phyloP scores from a whole-genome alignment of 805 yeast species.

The Cyberlindnera petersonii region DNA sequence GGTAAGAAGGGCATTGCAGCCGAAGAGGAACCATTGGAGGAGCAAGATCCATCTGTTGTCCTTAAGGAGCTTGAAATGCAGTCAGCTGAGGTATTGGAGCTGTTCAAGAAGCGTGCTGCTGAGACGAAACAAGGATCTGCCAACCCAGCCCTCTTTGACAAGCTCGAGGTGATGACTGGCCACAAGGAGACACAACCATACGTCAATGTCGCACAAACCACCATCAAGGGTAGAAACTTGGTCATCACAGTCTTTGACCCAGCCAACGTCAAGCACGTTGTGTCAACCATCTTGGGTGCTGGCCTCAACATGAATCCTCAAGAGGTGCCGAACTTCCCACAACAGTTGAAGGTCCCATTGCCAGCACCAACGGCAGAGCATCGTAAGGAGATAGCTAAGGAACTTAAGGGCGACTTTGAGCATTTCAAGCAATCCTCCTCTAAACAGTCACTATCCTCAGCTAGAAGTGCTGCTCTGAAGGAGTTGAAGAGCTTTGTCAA shows the following conservation, averaged over 20 bases:
- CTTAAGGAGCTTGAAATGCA: constrained; percentile 16
- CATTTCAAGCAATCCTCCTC: constrained; percentile 48
- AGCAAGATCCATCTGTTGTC: constrained; percentile 22
- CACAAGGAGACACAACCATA: constrained; percentile 46
- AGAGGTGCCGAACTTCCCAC: constrained; percentile 66
- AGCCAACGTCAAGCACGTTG: constrained; percentile 58
- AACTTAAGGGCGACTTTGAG: constrained; percentile 64
- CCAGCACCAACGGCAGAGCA: constrained; percentile 74
- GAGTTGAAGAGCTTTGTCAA: constrained; percentile 46
- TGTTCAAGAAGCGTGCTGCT: constrained; percentile 51
- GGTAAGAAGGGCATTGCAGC: too few relatives aligned
- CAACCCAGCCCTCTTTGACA: constrained; percentile 62
- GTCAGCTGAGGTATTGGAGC: constrained; percentile 46
- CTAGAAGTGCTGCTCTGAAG: constrained; percentile 57
- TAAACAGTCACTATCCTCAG: constrained; percentile 48
- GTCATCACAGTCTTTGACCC: constrained; percentile 90
- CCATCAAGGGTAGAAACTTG: constrained; percentile 61
- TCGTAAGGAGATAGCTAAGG: constrained; percentile 49
- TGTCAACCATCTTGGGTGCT: constrained; percentile 66
- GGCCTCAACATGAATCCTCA: constrained; percentile 78
- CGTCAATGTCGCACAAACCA: constrained; percentile 66
- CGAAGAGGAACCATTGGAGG: constrained; percentile 13
- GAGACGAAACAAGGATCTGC: constrained; percentile 69
- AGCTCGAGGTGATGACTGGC: constrained; percentile 46
- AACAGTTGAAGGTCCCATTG: constrained; percentile 65